A percentile compares a stretch with the other conserved stretches of the same genome.
Evolutionary conservation across 257 asterid species (phyloP).

Genomic region (Nicotiana undulata): DNA sequence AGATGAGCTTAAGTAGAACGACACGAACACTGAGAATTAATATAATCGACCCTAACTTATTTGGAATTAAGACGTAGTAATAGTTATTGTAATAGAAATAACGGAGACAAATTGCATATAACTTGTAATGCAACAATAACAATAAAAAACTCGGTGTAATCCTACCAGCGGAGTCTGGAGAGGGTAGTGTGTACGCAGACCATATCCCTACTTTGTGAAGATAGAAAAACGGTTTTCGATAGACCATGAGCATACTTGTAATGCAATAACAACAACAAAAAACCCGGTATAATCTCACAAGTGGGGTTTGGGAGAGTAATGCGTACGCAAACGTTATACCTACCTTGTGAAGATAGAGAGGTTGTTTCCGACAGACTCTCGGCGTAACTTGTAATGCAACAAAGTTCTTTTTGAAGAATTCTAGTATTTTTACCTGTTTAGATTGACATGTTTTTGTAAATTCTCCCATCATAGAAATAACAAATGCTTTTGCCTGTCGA

Average conservation of each 20-base stretch:
- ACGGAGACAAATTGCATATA: background rate
- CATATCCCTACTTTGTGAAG: background rate
- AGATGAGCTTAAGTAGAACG: background rate
- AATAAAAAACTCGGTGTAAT: background rate
- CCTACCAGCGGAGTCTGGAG: fast-evolving
- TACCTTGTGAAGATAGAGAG: too few species aligned
- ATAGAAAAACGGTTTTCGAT: fast-evolving
- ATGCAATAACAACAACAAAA: background rate
- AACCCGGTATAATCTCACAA: background rate
- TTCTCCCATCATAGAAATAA: constrained; percentile 58
- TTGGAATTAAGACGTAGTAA: background rate
- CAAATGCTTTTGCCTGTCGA: constrained; percentile 70
- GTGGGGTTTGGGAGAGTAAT: too few species aligned
- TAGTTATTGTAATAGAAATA: background rate
- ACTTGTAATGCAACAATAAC: background rate
- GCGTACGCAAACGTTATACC: too few species aligned
- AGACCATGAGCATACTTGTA: background rate
- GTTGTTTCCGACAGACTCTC: too few species aligned
- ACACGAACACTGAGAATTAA: too few species aligned
- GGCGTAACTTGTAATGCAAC: too few species aligned
- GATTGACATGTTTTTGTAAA: constrained; percentile 49
- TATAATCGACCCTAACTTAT: background rate
- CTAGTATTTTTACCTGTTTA: constrained; percentile 34
- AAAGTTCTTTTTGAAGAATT: background rate
- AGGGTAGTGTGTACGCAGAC: background rate